phyloP scores from a whole-genome alignment of 1,284 basidiomycete genomes.

The Hymenochaete sp. region DNA sequence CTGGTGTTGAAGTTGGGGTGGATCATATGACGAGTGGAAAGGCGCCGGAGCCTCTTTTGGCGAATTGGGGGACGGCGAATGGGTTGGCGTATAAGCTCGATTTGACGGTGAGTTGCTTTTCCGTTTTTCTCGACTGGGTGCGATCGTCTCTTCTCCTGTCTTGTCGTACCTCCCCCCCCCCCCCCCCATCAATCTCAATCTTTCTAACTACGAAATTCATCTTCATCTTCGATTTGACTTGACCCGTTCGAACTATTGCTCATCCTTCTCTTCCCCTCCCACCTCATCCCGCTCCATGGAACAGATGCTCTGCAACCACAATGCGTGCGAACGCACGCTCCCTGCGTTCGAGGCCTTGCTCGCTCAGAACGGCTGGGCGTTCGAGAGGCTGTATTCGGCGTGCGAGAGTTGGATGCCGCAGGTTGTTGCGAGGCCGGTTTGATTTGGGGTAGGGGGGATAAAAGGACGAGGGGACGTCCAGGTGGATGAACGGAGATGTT shows the following conservation, averaged over 20 bases:
- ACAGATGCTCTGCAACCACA: slow-evolving; percentile 19
- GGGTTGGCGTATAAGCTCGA: slow-evolving; percentile 18
- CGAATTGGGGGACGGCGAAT: slow-evolving; percentile 19
- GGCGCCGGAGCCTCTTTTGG: slow-evolving; percentile 17
- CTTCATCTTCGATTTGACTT: background rate
- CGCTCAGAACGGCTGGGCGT: slow-evolving; percentile 16
- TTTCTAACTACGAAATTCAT: too few species aligned
- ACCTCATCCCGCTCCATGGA: background rate
- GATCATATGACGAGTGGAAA: background rate
- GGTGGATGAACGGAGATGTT: background rate
- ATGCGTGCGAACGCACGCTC: slow-evolving; percentile 20
- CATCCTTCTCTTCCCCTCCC: background rate
- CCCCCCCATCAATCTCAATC: background rate
- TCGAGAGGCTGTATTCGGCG: slow-evolving; percentile 12
- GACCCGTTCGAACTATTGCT: too few species aligned
- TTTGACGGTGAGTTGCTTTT: slow-evolving; percentile 12
- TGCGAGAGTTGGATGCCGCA: slow-evolving; percentile 16
- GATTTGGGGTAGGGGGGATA: too few species aligned
- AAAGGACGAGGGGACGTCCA: too few species aligned
- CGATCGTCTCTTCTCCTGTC: background rate
- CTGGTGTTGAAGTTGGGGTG: background rate
- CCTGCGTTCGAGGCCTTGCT: slow-evolving; percentile 11
- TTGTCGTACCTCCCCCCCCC: background rate
- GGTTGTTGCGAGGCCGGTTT: slow-evolving; percentile 13
- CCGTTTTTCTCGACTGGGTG: too few species aligned